Evolutionary conservation across 352 stramenopile genomes (phyloP).

Genomic region (Pythium aphanidermatum): DNA sequence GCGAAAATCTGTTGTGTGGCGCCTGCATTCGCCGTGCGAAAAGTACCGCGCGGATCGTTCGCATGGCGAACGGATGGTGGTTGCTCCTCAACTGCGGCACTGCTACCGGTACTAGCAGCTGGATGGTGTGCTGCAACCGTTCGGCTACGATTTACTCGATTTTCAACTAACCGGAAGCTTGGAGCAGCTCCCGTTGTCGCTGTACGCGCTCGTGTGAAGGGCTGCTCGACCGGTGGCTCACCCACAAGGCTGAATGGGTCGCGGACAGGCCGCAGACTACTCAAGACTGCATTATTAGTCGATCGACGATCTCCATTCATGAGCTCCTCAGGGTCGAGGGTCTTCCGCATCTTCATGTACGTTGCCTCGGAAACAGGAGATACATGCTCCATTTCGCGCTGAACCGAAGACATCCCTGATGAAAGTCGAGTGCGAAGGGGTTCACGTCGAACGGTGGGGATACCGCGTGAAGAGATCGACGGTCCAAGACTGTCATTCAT

Average conservation of each 20-base stretch:
- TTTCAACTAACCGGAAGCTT: background rate
- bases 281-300: conserved; percentile 1
- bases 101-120: background rate
- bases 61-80: conserved; percentile 1
- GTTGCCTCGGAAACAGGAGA: conserved; percentile 10
- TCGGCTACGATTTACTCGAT: no score
- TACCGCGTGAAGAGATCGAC: background rate
- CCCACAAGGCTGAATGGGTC: conserved; percentile 9
- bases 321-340: conserved; percentile 15
- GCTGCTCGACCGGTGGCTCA: background rate
- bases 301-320: conserved; percentile 8
- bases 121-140: no score
- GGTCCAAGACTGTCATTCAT: conserved; percentile 1
- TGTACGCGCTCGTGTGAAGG: conserved; percentile 1
- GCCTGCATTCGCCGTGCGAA: conserved; percentile 18
- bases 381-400: conserved; percentile 11
- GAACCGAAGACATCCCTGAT: conserved; percentile 12
- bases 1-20: conserved; percentile 37
- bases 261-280: conserved; percentile 12
- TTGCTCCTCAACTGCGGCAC: conserved; percentile 2
- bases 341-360: conserved; percentile 20
- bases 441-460: no score
- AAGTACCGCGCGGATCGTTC: conserved; percentile 18
- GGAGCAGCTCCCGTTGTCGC: conserved; percentile 4
- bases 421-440: conserved; percentile 2